Base-by-base conservation (phyloP, 2,329 filamentous ascomycete species). In the Pseudovirgaria hyperparasitica region DNA sequence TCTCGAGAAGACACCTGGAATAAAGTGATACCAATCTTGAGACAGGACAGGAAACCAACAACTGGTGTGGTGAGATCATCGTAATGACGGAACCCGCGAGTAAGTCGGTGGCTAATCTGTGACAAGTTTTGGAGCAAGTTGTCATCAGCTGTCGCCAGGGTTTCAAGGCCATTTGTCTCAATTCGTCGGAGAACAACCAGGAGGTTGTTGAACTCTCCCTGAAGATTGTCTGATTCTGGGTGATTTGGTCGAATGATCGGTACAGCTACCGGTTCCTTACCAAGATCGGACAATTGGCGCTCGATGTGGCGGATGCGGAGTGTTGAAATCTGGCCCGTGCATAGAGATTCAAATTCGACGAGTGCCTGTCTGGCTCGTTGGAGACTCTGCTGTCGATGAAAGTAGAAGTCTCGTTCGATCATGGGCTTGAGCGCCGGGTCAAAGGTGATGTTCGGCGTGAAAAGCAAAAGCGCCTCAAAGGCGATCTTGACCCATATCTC, bases 371-470 rank as follows among this genome's bases (percentile, higher is more conserved):
- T 62, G 31, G 72, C 73, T 5, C 55, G 45, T 9, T 61, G 49
- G 2, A 92, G 54, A 7, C 65, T 58, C 3, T 48, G 37, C 24
- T 70, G 66, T 20, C 79, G 62, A 30, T 73, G 60, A 11, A 59
- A 47, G 44, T 77, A 65, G 13, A 70, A 57, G 28, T 65, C 52
- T 12, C 72, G 68, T 40, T 84, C 76, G 11, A 93, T 67, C 27
- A 63, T 61, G 5, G 68, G 55, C 26, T 59, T 60, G 18, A 74
- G 48, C 2, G 72, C 73, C 2, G 90, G 90, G 50, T 98, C 90
- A 42, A 87, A 90, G 4, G 80, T 69, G 38, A 77, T 76, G 50
- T 92, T 78, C 0, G 92, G 86, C 3, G 96, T 74, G 45, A 87
- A 94, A 3, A 94, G 63, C 35, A 70, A 70, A 25, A 96, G 62